Evolutionary conservation across 139 green algal genomes (phyloP).

Genomic region (Parachlorella kessleri): DNA sequence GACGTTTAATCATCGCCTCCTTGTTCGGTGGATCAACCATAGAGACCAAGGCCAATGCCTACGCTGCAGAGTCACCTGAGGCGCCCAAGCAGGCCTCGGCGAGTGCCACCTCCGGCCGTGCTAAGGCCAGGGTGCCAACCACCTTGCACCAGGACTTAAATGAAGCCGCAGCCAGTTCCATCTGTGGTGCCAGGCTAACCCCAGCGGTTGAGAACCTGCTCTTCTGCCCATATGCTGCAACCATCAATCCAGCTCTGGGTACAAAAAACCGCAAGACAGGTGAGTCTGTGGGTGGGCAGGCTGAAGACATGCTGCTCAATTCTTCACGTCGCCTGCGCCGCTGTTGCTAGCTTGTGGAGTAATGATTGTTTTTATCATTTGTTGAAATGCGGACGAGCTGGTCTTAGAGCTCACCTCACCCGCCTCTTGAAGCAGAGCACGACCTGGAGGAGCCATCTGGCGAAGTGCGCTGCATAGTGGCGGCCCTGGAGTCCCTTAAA

Average conservation of each 20-base stretch:
- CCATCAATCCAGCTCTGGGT: neutral
- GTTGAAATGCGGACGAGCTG: neutral
- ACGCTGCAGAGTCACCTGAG: no score
- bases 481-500: neutral
- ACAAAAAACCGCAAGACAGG: constrained; percentile 29
- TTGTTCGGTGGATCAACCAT: no score
- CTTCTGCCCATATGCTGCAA: neutral
- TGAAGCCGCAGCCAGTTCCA: no score
- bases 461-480: neutral
- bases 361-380: neutral
- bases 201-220: neutral
- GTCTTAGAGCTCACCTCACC: neutral
- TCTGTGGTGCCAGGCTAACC: no score
- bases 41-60: no score
- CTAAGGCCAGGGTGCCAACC: no score
- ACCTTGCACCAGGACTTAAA: no score
- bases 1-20: neutral
- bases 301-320: neutral
- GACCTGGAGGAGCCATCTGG: constrained; percentile 9
- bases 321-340: neutral
- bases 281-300: neutral
- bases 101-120: no score
- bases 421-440: neutral
- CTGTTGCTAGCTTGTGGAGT: neutral
- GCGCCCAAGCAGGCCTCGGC: no score